These are phyloP conservation scores for Chalaropsis thielavioides DNA, from an alignment of 2,329 filamentous ascomycete species.

Conservation along the genomic window DNA sequence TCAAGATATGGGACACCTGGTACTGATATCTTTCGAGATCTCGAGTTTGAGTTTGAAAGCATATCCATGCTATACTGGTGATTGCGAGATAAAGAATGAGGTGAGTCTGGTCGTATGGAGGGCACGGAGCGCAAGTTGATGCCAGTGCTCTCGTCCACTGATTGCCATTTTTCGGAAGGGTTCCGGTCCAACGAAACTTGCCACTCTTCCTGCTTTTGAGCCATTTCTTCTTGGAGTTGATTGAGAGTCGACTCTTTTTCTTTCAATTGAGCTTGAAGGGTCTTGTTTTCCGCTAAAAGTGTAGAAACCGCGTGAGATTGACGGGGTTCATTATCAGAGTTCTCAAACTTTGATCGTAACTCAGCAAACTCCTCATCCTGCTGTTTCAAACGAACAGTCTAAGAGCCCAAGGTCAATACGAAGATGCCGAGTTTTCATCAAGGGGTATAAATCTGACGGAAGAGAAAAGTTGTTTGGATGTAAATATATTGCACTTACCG, in stretches of 20 bases:
- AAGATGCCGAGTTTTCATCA: no score
- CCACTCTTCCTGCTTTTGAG: slow-evolving; percentile 5
- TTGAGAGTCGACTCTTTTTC: slow-evolving; percentile 1
- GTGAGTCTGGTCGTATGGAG: slow-evolving; percentile 7
- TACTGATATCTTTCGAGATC: neutral
- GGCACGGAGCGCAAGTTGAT: neutral
- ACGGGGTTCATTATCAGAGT: neutral
- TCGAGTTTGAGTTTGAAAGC: neutral
- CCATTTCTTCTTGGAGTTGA: slow-evolving; percentile 10
- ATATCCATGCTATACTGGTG: slow-evolving; percentile 11
- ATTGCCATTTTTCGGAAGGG: slow-evolving; percentile 1
- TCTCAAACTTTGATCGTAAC: slow-evolving; percentile 32
- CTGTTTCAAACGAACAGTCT: slow-evolving; percentile 33
- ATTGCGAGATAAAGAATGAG: slow-evolving; percentile 5
- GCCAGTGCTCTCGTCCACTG: neutral
- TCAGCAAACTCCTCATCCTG: slow-evolving; percentile 75
- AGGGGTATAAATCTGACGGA: no score
- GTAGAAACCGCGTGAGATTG: neutral
- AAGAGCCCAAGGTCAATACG: neutral
- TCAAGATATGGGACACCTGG: neutral
- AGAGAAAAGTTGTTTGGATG: no score
- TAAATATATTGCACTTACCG: slow-evolving; percentile 37
- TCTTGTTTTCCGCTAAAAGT: slow-evolving; percentile 1
- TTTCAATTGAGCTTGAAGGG: neutral
- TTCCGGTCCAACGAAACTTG: neutral